These are phyloP conservation scores for Pleurotus sapidus DNA, from an alignment of 768 basidiomycete species.

Conservation along the genomic window DNA sequence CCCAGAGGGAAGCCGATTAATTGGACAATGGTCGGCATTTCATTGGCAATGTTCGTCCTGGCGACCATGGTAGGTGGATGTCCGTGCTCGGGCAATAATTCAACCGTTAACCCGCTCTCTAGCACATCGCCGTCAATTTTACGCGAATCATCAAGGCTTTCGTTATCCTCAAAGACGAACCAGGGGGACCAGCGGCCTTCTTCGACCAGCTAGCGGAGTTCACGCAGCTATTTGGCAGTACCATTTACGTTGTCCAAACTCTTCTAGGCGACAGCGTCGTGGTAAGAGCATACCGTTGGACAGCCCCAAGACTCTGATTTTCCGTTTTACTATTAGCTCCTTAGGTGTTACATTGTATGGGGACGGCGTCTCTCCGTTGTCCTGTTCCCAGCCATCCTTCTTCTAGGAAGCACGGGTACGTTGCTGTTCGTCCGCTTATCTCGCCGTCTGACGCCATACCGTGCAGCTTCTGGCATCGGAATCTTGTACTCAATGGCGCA, in stretches of 20 bases:
- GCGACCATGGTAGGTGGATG: slow-evolving; percentile 24
- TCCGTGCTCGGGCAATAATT: neutral
- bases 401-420: slow-evolving; percentile 28
- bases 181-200: slow-evolving; percentile 25
- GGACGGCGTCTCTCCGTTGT: slow-evolving; percentile 18
- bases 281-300: slow-evolving; percentile 17
- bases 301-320: neutral
- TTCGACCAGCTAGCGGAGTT: slow-evolving; percentile 31
- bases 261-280: slow-evolving; percentile 34
- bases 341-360: slow-evolving; percentile 32
- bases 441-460: neutral
- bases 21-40: slow-evolving; percentile 27
- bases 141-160: slow-evolving; percentile 33
- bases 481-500: slow-evolving; percentile 28
- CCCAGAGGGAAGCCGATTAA: slow-evolving; percentile 22
- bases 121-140: slow-evolving; percentile 36
- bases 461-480: slow-evolving; percentile 24
- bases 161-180: slow-evolving; percentile 20
- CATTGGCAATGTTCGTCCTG: slow-evolving; percentile 28
- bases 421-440: neutral
- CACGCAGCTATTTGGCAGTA: slow-evolving; percentile 33
- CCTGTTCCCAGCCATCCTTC: slow-evolving; percentile 24
- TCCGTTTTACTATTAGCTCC: slow-evolving; percentile 16
- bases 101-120: neutral
- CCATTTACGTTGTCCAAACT: slow-evolving; percentile 33